Percentiles rank a stretch among this genome's conserved stretches.
Conservation (phyloP, 1,284 basidiomycete species). For the Boletus albobrunnescens region DNA sequence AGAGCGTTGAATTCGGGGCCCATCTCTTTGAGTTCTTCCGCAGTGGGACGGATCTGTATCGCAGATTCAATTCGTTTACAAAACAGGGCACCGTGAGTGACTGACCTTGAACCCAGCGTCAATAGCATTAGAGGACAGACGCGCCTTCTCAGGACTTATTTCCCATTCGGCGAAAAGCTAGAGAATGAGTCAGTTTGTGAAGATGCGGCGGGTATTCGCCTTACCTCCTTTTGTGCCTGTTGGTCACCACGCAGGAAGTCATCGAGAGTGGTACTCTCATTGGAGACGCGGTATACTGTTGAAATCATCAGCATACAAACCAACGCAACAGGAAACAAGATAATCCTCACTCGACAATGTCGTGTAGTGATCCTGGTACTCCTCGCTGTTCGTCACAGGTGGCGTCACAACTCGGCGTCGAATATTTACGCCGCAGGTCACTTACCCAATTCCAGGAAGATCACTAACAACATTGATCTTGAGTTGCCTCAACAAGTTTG, state of each 20-base stretch:
- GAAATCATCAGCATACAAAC: constrained; percentile 1
- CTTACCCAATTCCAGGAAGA: constrained; percentile 66
- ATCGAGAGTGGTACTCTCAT: constrained; percentile 59
- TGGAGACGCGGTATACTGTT: constrained; percentile 65
- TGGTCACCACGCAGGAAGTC: constrained; percentile 67
- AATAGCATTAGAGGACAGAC: constrained; percentile 64
- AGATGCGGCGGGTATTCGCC: background rate
- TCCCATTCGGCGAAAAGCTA: constrained; percentile 67
- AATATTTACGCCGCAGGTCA: background rate
- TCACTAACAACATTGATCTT: constrained; percentile 63
- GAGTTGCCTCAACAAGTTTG: constrained; percentile 50
- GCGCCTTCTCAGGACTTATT: constrained; percentile 62
- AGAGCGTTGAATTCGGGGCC: constrained; percentile 69
- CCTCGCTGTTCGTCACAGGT: constrained; percentile 42
- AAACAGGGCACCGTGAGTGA: background rate
- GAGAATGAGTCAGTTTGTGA: background rate
- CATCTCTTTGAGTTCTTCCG: constrained; percentile 68
- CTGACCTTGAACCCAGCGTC: constrained; percentile 71
- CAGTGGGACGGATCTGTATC: constrained; percentile 58
- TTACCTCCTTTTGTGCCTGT: constrained; percentile 51
- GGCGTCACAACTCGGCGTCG: background rate
- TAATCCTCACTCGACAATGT: constrained; percentile 52
- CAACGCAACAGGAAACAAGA: background rate
- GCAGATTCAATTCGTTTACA: background rate
- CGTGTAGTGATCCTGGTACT: constrained; percentile 74